Conservation (phyloP, 23 red algal genomes). For the Gracilaria vermiculophylla region DNA sequence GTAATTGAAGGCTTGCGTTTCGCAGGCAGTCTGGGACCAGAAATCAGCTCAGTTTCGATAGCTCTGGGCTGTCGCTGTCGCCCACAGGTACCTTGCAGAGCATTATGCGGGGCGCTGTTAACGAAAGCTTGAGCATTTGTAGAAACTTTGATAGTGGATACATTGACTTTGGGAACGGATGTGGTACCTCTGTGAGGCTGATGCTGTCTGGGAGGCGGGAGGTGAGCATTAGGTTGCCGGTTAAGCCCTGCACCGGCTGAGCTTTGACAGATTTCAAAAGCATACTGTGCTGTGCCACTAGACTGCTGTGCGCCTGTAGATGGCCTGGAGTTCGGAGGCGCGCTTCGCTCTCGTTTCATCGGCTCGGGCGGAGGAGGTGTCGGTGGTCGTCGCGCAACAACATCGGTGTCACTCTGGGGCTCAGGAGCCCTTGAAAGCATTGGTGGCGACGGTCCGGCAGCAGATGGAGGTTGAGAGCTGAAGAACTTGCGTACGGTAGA, state of each 20-base stretch:
- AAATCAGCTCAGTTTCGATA: not conserved
- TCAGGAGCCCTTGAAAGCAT: conserved; percentile 35
- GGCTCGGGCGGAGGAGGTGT: conserved; percentile 17
- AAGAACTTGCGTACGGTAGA: conserved; percentile 29
- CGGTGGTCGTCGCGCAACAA: not conserved
- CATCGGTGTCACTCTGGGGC: not conserved
- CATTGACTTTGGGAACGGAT: not conserved
- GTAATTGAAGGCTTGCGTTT: not conserved
- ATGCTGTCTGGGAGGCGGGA: not conserved
- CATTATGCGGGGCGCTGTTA: not conserved
- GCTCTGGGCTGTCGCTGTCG: not conserved
- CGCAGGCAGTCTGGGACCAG: not conserved
- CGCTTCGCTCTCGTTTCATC: not conserved
- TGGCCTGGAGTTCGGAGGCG: not conserved
- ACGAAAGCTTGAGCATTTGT: not conserved
- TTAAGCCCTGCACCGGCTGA: not conserved
- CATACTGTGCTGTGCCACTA: not conserved
- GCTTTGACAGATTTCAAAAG: not conserved
- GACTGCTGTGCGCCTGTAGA: not conserved
- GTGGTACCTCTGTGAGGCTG: not conserved
- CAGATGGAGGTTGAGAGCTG: not conserved
- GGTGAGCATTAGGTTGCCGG: not conserved
- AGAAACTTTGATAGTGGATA: not conserved
- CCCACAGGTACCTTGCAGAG: not conserved
- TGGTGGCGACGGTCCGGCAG: conserved; percentile 20